phyloP scores from a whole-genome alignment of 768 basidiomycete species.

The Xerocomellus intermedius region DNA sequence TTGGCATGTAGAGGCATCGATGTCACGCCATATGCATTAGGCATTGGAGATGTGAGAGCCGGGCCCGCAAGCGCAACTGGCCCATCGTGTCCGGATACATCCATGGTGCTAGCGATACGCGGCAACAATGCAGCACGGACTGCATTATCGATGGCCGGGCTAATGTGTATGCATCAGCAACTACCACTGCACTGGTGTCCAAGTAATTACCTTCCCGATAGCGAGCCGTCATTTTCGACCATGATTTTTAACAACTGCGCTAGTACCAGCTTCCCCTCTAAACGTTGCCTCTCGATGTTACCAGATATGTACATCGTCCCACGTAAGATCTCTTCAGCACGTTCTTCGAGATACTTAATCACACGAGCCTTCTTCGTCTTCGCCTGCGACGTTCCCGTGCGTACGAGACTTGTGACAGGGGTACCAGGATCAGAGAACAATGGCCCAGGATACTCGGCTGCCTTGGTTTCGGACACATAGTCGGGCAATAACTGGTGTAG shows the following conservation, averaged over 20 bases:
- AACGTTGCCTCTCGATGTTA: slow-evolving; percentile 50
- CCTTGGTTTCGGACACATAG: slow-evolving; percentile 53
- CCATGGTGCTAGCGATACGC: slow-evolving; percentile 36
- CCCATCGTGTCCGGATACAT: slow-evolving; percentile 23
- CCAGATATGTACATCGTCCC: slow-evolving; percentile 70
- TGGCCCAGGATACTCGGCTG: slow-evolving; percentile 79
- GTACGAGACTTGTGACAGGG: slow-evolving; percentile 64
- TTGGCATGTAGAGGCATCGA: slow-evolving; percentile 30
- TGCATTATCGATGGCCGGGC: slow-evolving; percentile 67
- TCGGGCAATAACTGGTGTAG: slow-evolving; percentile 71
- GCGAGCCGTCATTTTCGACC: slow-evolving; percentile 85
- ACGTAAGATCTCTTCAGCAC: slow-evolving; percentile 72
- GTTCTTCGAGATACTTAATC: slow-evolving; percentile 70
- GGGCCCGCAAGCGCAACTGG: slow-evolving; percentile 21
- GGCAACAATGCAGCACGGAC: slow-evolving; percentile 75
- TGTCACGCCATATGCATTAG: slow-evolving; percentile 17
- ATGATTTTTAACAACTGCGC: slow-evolving; percentile 73
- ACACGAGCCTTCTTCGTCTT: slow-evolving; percentile 87
- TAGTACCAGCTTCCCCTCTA: slow-evolving; percentile 76
- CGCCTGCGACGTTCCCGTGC: slow-evolving; percentile 53
- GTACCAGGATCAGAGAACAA: slow-evolving; percentile 74
- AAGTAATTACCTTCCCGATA: slow-evolving; percentile 71
- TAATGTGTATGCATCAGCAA: slow-evolving; percentile 29
- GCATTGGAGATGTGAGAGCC: slow-evolving; percentile 31
- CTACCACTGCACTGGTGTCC: neutral